Percentiles rank a stretch among this genome's conserved stretches.
Conservation (phyloP, 352 stramenopile genomes). For the Phytophthora agathidicida region DNA sequence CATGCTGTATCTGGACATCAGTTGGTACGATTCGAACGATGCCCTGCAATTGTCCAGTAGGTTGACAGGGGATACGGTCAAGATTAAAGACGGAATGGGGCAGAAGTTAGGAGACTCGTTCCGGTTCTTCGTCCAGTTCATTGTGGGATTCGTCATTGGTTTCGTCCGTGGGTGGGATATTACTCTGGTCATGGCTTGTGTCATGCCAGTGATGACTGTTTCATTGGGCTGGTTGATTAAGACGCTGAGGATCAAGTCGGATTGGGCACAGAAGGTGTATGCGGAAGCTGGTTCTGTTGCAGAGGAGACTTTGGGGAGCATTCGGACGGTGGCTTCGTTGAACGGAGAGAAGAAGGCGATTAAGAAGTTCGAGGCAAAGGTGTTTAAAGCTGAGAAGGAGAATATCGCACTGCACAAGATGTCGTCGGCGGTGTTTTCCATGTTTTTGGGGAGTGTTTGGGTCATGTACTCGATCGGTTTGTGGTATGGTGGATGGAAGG, state of each 20-base stretch:
- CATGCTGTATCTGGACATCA: slow-evolving; percentile 55
- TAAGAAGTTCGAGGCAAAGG: slow-evolving; percentile 36
- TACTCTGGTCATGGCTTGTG: slow-evolving; percentile 43
- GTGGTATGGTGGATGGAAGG: slow-evolving; percentile 60
- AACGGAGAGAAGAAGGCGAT: slow-evolving; percentile 41
- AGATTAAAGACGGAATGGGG: slow-evolving; percentile 58
- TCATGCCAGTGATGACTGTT: slow-evolving; percentile 44
- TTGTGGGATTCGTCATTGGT: slow-evolving; percentile 45
- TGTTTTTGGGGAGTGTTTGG: slow-evolving; percentile 46
- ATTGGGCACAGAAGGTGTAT: slow-evolving; percentile 39
- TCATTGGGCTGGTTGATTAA: slow-evolving; percentile 41
- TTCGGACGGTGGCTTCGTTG: slow-evolving; percentile 45
- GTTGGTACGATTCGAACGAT: slow-evolving; percentile 48
- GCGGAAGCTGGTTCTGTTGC: slow-evolving; percentile 50
- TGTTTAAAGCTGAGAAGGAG: slow-evolving; percentile 23
- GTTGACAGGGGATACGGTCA: slow-evolving; percentile 47
- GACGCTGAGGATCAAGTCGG: slow-evolving; percentile 17
- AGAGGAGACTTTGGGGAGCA: slow-evolving; percentile 49
- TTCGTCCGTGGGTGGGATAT: slow-evolving; percentile 47
- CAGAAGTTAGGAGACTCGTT: slow-evolving; percentile 47
- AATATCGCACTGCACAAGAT: slow-evolving; percentile 1
- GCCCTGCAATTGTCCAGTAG: slow-evolving; percentile 40
- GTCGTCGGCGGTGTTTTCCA: slow-evolving; percentile 14
- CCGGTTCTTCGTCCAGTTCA: slow-evolving; percentile 42
- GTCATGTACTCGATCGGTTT: slow-evolving; percentile 46